Conservation (phyloP, 163 green algal species). For the Chlorella variabilis region DNA sequence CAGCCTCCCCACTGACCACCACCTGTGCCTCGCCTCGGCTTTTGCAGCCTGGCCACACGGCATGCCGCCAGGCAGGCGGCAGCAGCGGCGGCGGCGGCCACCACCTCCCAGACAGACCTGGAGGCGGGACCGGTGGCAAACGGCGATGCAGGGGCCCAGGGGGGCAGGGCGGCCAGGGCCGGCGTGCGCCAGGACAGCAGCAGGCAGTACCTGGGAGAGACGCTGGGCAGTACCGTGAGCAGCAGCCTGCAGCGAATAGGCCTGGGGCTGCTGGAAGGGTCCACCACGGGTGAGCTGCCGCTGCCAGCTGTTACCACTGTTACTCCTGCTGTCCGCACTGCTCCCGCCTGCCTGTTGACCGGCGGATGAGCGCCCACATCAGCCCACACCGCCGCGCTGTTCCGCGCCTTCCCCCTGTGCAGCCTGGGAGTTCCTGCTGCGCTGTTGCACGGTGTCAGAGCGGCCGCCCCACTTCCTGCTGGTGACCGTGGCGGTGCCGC, state of each 20-base stretch:
- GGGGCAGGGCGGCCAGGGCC: background rate
- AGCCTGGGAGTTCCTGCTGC: slow-evolving; percentile 47
- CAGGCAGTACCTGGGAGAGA: slow-evolving; percentile 4
- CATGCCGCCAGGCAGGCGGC: slow-evolving; percentile 12
- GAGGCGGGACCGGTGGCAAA: slow-evolving; percentile 10
- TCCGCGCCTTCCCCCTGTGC: background rate
- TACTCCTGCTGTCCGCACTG: too few species aligned
- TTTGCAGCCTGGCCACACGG: background rate
- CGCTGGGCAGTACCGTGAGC: slow-evolving; percentile 8
- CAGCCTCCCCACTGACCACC: too few species aligned
- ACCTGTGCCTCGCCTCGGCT: too few species aligned
- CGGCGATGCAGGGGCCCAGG: too few species aligned
- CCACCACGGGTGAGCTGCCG: background rate
- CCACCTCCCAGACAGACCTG: background rate
- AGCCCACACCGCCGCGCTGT: too few species aligned
- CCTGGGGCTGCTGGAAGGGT: background rate
- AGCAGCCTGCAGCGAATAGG: background rate
- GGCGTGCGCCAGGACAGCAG: background rate
- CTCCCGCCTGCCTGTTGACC: too few species aligned
- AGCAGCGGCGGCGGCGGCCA: background rate
- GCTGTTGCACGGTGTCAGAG: slow-evolving; percentile 44
- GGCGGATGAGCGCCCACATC: too few species aligned
- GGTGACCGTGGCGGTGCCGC: background rate
- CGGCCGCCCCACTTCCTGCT: slow-evolving; percentile 52
- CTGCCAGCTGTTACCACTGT: too few species aligned